These are phyloP conservation scores for Scedosporium aurantiacum DNA, from an alignment of 2,329 filamentous ascomycete genomes.

Conservation along the genomic window DNA sequence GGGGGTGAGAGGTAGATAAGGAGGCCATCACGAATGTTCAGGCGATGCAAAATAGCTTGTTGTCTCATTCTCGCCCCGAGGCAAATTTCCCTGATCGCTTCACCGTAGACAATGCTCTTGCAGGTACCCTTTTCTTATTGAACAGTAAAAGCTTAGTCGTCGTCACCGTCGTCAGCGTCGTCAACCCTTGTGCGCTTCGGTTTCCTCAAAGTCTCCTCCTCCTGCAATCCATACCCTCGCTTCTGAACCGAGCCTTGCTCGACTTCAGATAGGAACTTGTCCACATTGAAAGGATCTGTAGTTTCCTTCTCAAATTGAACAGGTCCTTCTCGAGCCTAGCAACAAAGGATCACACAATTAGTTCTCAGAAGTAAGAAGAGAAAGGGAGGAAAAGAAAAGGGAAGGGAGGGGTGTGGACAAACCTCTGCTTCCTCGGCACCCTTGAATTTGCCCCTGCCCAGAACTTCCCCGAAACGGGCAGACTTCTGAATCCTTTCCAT, in stretches of 20 bases:
- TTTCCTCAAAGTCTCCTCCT: conserved; percentile 40
- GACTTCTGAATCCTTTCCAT: conserved; percentile 82
- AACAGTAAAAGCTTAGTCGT: too few species aligned
- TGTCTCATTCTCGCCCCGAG: too few species aligned
- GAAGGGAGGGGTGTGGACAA: conserved; percentile 19
- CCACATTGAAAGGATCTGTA: conserved; percentile 82
- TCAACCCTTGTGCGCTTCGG: conserved; percentile 70
- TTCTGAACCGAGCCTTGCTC: conserved; percentile 49
- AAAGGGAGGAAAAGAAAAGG: conserved; percentile 8
- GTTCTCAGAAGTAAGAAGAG: conserved; percentile 10
- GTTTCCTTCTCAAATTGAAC: conserved; percentile 93
- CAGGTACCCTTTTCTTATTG: too few species aligned
- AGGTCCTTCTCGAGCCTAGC: conserved; percentile 68
- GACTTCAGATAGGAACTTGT: conserved; percentile 81
- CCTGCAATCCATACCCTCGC: conserved; percentile 67
- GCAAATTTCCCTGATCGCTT: too few species aligned
- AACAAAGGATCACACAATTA: conserved; percentile 16
- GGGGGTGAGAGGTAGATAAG: too few species aligned
- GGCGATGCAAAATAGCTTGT: too few species aligned
- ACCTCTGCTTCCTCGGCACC: conserved; percentile 75
- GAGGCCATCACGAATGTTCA: too few species aligned
- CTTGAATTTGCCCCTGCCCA: conserved; percentile 86
- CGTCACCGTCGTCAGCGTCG: conserved; percentile 46
- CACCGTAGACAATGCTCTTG: too few species aligned
- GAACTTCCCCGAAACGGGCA: conserved; percentile 71